Evolutionary conservation across 371 early-diverging fungal species (phyloP).

Genomic region (Cokeromyces recurvatus): DNA sequence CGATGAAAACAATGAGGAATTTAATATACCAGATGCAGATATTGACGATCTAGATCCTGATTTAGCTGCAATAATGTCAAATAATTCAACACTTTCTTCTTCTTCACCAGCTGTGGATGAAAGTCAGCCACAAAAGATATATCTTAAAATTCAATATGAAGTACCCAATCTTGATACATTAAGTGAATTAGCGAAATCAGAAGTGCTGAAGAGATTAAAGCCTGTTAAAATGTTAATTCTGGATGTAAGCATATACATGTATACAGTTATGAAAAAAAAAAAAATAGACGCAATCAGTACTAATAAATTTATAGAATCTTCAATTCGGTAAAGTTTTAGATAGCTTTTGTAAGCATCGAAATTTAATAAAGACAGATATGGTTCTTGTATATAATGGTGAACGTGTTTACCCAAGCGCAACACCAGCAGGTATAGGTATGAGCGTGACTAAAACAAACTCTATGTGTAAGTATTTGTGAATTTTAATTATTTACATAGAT

Average conservation of each 20-base stretch:
- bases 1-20: background rate
- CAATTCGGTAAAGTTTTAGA: slow-evolving; percentile 26
- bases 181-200: background rate
- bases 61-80: slow-evolving; percentile 11
- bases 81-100: background rate
- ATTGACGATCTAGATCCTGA: slow-evolving; percentile 42
- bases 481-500: no score
- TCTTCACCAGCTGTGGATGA: background rate
- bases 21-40: background rate
- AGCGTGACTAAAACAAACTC: slow-evolving; percentile 6
- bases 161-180: slow-evolving; percentile 1
- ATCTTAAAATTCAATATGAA: slow-evolving; percentile 29
- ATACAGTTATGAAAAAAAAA: background rate
- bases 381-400: slow-evolving; percentile 30
- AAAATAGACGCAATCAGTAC: background rate
- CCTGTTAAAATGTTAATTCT: slow-evolving; percentile 30
- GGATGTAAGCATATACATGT: slow-evolving; percentile 23
- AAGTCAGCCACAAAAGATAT: slow-evolving; percentile 20
- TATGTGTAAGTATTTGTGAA: slow-evolving; percentile 21
- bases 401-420: slow-evolving; percentile 27
- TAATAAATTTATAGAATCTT: slow-evolving; percentile 20
- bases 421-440: slow-evolving; percentile 37
- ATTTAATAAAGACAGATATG: slow-evolving; percentile 20
- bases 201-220: slow-evolving; percentile 14
- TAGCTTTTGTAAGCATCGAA: slow-evolving; percentile 23